Conservation (phyloP, 2,329 filamentous ascomycete genomes). For the Botrytis elliptica region DNA sequence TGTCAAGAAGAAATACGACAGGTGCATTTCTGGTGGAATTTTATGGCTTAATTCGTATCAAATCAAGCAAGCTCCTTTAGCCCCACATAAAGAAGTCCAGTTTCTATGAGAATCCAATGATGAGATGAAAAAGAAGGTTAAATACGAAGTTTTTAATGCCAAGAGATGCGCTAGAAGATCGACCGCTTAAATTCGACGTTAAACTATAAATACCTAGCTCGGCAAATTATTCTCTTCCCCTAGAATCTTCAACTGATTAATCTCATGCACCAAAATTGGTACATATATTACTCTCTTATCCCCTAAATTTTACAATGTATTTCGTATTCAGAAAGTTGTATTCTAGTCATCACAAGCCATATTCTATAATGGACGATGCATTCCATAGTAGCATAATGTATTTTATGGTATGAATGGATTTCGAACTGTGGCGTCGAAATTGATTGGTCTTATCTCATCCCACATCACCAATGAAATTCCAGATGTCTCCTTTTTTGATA, state of each 20-base stretch:
- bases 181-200: not conserved
- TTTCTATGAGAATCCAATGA: not conserved
- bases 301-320: not conserved
- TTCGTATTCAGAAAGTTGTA: not conserved
- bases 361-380: not conserved
- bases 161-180: not conserved
- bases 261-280: not conserved
- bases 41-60: not conserved
- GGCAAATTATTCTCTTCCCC: not conserved
- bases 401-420: not conserved
- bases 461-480: not conserved
- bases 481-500: not conserved
- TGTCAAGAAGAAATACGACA: not conserved
- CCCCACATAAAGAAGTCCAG: not conserved
- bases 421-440: no score
- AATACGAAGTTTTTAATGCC: not conserved
- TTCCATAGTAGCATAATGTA: not conserved
- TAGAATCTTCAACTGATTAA: not conserved
- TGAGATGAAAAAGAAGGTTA: not conserved
- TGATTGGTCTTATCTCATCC: not conserved
- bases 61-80: not conserved
- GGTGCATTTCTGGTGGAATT: not conserved
- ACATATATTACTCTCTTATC: not conserved
- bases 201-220: not conserved
- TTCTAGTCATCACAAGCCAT: not conserved